A percentile compares a stretch with the other conserved stretches of the same genome.
These are phyloP conservation scores for Fusarium circinatum DNA, from an alignment of 2,329 filamentous ascomycete species.

Conservation along the genomic window DNA sequence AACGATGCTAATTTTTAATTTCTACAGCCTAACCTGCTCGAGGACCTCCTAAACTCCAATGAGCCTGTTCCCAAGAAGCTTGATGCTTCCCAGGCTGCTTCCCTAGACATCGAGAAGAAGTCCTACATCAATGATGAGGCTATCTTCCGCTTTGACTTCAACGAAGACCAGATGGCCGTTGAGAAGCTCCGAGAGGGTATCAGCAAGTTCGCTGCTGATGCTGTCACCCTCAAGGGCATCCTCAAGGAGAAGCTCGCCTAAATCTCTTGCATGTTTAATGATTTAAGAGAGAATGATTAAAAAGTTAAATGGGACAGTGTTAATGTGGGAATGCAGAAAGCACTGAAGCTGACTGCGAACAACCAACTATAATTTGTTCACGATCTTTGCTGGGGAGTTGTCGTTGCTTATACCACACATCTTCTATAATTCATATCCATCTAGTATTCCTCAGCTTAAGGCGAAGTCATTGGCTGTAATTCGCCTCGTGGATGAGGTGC, in stretches of 20 bases:
- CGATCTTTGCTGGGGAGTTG: conserved; percentile 17
- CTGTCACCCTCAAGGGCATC: conserved; percentile 91
- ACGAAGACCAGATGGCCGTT: conserved; percentile 99
- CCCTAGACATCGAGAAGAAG: conserved; percentile 86
- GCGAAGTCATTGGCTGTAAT: conserved; percentile 5
- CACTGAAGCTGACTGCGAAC: conserved; percentile 4
- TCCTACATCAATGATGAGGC: conserved; percentile 90
- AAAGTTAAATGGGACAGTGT: conserved; percentile 27
- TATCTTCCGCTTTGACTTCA: conserved; percentile 97
- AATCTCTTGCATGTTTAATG: conserved; percentile 29
- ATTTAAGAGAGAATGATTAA: conserved; percentile 22
- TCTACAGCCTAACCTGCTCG: conserved; percentile 84
- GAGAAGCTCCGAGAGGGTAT: conserved; percentile 99
- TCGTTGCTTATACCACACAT: conserved; percentile 37
- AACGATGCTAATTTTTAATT: conserved; percentile 25
- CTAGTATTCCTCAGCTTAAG: neutral
- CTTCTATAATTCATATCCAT: conserved; percentile 12
- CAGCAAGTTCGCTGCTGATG: conserved; percentile 98
- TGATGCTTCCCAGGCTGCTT: conserved; percentile 71
- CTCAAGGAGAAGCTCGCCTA: conserved; percentile 84
- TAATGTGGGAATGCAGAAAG: conserved; percentile 5
- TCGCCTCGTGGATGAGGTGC: neutral
- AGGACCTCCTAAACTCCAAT: conserved; percentile 89
- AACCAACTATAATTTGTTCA: conserved; percentile 13
- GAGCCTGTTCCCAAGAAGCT: conserved; percentile 93